These are phyloP conservation scores for Xylaria grammica DNA, from an alignment of 495 filamentous ascomycete genomes.

Conservation along the genomic window DNA sequence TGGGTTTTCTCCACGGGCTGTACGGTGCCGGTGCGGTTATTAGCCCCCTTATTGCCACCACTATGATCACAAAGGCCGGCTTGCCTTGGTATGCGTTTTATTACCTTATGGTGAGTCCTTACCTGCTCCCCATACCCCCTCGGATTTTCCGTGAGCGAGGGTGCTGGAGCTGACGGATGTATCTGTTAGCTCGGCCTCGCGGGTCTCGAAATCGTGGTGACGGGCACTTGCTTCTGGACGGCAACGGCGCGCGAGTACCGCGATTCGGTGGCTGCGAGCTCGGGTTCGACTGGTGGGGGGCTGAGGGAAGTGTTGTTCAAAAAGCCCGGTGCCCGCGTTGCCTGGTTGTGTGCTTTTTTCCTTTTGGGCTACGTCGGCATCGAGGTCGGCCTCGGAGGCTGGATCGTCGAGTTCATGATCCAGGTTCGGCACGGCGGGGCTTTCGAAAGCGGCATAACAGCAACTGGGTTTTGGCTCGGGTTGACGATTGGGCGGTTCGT, in stretches of 20 bases:
- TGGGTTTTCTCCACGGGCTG: constrained; percentile 73
- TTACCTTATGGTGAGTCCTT: constrained; percentile 54
- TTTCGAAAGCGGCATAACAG: constrained; percentile 76
- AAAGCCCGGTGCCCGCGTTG: constrained; percentile 52
- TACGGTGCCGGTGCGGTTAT: constrained; percentile 82
- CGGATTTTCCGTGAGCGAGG: not conserved
- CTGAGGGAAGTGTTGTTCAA: constrained; percentile 62
- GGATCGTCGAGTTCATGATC: constrained; percentile 88
- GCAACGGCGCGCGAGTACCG: constrained; percentile 68
- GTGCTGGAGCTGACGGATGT: not conserved
- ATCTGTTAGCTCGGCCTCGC: constrained; percentile 61
- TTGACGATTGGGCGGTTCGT: constrained; percentile 77
- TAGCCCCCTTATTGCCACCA: constrained; percentile 77
- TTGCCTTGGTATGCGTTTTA: constrained; percentile 71
- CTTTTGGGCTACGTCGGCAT: constrained; percentile 80
- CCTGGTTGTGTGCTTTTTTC: constrained; percentile 80
- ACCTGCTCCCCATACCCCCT: not conserved
- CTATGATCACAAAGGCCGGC: constrained; percentile 64
- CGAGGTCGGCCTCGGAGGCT: constrained; percentile 86
- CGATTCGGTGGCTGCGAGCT: constrained; percentile 51
- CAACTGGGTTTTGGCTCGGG: constrained; percentile 84
- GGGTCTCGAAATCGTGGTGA: constrained; percentile 62
- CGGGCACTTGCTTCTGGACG: constrained; percentile 67
- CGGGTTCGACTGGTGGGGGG: constrained; percentile 31
- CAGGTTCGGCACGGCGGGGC: constrained; percentile 72